phyloP scores from a whole-genome alignment of 2,329 filamentous ascomycete genomes.

The Neodidymelliopsis sp. region DNA sequence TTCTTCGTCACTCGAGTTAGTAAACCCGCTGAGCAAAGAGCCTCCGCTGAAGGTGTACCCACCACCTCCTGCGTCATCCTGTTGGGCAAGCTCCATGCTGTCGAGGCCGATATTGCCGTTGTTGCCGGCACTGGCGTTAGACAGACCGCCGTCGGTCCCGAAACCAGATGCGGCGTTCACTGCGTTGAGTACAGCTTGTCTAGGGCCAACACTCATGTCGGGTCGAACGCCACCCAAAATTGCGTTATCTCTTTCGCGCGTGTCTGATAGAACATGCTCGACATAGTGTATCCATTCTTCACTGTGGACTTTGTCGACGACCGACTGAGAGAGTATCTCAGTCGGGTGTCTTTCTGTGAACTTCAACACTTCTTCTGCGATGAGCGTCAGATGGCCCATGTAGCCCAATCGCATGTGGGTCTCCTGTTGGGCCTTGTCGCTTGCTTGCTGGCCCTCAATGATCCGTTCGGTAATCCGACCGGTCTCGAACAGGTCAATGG shows the following conservation, averaged over 20 bases:
- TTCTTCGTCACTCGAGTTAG: slow-evolving; percentile 93
- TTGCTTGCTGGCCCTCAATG: slow-evolving; percentile 85
- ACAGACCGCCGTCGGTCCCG: slow-evolving; percentile 61
- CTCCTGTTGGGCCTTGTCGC: slow-evolving; percentile 82
- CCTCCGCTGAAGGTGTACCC: slow-evolving; percentile 78
- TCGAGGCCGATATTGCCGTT: slow-evolving; percentile 61
- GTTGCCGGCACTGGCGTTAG: slow-evolving; percentile 81
- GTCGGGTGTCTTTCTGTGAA: slow-evolving; percentile 94
- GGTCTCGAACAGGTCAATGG: slow-evolving; percentile 90
- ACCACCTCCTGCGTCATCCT: slow-evolving; percentile 72
- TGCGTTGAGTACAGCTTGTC: slow-evolving; percentile 70
- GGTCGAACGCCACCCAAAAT: slow-evolving; percentile 94
- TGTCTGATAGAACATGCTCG: slow-evolving; percentile 90
- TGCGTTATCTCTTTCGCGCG: slow-evolving; percentile 95
- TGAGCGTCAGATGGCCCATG: slow-evolving; percentile 97
- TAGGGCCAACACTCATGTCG: slow-evolving; percentile 83
- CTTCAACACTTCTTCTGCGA: slow-evolving; percentile 98
- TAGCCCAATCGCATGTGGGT: slow-evolving; percentile 93
- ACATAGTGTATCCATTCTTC: slow-evolving; percentile 94
- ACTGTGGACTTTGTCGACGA: slow-evolving; percentile 88
- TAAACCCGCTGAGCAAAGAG: slow-evolving; percentile 86
- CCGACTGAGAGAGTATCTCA: slow-evolving; percentile 81
- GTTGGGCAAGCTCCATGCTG: slow-evolving; percentile 70
- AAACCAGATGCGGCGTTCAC: slow-evolving; percentile 65
- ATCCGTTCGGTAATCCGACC: slow-evolving; percentile 91